Conservation (phyloP, 306 rosid genomes). For the Begonia fuchsioides region DNA sequence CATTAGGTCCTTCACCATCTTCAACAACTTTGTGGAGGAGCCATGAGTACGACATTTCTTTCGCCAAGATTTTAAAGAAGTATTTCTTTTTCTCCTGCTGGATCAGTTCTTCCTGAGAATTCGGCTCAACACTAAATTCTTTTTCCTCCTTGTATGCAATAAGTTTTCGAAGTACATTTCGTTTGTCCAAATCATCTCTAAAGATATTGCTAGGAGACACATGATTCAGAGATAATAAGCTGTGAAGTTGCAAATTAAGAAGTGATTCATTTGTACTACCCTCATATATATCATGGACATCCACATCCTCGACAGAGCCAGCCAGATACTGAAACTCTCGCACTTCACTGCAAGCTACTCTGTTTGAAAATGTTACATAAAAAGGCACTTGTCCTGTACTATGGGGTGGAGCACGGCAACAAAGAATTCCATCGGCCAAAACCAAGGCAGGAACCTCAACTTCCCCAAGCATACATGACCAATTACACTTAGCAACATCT, state of each 20-base stretch:
- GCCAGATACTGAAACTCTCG: slow-evolving; percentile 65
- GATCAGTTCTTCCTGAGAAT: slow-evolving; percentile 20
- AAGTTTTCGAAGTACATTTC: slow-evolving; percentile 32
- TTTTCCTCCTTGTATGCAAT: slow-evolving; percentile 60
- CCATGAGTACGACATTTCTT: slow-evolving; percentile 72
- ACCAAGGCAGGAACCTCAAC: slow-evolving; percentile 75
- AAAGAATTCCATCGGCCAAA: slow-evolving; percentile 60
- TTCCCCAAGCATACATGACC: slow-evolving; percentile 97
- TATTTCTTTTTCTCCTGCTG: slow-evolving; percentile 28
- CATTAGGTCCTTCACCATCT: slow-evolving; percentile 69
- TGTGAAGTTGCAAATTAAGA: slow-evolving; percentile 35
- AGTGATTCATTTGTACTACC: slow-evolving; percentile 24
- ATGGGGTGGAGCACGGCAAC: slow-evolving; percentile 68
- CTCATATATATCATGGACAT: slow-evolving; percentile 19
- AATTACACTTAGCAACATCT: slow-evolving; percentile 25
- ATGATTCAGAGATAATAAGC: slow-evolving; percentile 33
- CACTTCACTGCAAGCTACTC: slow-evolving; percentile 85
- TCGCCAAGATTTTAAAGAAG: slow-evolving; percentile 32
- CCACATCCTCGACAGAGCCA: slow-evolving; percentile 31
- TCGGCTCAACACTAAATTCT: slow-evolving; percentile 30
- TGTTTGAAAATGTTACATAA: slow-evolving; percentile 78
- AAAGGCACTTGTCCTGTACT: slow-evolving; percentile 61
- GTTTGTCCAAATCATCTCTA: slow-evolving; percentile 31
- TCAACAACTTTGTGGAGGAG: slow-evolving; percentile 54
- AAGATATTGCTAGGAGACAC: slow-evolving; percentile 23